Percentiles rank a stretch among this genome's conserved stretches.
Conservation (phyloP, 2,329 filamentous ascomycete species). For the Hymenoscyphus albidus region DNA sequence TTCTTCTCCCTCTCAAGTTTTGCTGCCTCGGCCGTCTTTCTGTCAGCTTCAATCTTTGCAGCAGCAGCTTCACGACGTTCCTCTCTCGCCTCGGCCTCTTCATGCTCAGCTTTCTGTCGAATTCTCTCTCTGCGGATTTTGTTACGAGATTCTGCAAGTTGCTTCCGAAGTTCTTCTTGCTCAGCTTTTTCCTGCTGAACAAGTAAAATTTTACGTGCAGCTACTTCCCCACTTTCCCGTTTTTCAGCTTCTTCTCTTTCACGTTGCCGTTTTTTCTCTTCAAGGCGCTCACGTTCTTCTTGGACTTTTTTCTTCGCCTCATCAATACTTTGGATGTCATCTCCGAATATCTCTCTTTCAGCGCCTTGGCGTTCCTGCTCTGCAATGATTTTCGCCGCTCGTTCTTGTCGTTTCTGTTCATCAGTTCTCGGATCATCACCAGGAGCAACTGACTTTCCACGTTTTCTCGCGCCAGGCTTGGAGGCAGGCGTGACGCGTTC, state of each 20-base stretch:
- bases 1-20: constrained; percentile 11
- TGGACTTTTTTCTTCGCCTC: constrained; percentile 11
- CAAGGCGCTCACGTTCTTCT: constrained; percentile 12
- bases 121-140: background rate
- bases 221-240: background rate
- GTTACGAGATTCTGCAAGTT: background rate
- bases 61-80: background rate
- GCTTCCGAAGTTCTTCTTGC: background rate
- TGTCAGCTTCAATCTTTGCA: constrained; percentile 1
- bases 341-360: constrained; percentile 23
- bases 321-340: constrained; percentile 17
- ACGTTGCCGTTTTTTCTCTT: background rate
- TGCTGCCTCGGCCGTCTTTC: background rate
- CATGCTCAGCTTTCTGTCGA: background rate
- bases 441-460: constrained; percentile 40
- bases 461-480: constrained; percentile 68
- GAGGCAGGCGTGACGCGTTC: constrained; percentile 53
- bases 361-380: constrained; percentile 15
- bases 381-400: constrained; percentile 21
- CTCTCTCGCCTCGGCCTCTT: background rate
- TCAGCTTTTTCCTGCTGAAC: constrained; percentile 8
- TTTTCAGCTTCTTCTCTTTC: background rate
- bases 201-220: background rate
- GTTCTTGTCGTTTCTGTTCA: constrained; percentile 14
- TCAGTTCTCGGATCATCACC: constrained; percentile 5